These are phyloP conservation scores for Peltaster fructicola DNA, from an alignment of 2,329 filamentous ascomycete genomes.

Conservation along the genomic window DNA sequence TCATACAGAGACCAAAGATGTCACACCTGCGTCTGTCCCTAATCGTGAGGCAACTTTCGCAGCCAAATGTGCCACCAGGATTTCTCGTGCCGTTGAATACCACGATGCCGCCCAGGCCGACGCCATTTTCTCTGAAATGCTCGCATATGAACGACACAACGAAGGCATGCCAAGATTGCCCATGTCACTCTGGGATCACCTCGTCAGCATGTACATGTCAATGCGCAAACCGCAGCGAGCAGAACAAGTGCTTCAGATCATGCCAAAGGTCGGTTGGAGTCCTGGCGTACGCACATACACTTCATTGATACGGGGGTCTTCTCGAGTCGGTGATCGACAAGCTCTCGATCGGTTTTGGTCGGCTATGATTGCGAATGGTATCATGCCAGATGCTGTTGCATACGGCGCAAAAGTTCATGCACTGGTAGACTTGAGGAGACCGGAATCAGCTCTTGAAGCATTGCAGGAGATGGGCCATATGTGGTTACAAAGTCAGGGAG, in stretches of 20 bases:
- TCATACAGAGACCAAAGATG: too few species aligned
- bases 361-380: conserved; percentile 38
- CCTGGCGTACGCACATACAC: conserved; percentile 53
- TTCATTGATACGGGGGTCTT: conserved; percentile 55
- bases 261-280: conserved; percentile 34
- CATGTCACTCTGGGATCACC: conserved; percentile 19
- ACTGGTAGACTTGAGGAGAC: conserved; percentile 38
- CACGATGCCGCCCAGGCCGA: too few species aligned
- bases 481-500: too few species aligned
- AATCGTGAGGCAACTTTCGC: too few species aligned
- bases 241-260: conserved; percentile 39
- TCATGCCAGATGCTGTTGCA: conserved; percentile 43
- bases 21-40: too few species aligned
- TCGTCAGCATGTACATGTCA: conserved; percentile 30
- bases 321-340: conserved; percentile 37
- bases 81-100: too few species aligned
- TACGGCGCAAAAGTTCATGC: conserved; percentile 57
- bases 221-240: conserved; percentile 26
- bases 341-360: conserved; percentile 51
- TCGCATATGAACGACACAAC: too few species aligned
- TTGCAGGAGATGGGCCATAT: conserved; percentile 46
- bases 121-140: too few species aligned
- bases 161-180: conserved; percentile 8
- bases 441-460: conserved; percentile 41
- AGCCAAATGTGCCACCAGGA: too few species aligned